Base-by-base conservation (phyloP, 805 yeast genomes). In the Ogataea pini region DNA sequence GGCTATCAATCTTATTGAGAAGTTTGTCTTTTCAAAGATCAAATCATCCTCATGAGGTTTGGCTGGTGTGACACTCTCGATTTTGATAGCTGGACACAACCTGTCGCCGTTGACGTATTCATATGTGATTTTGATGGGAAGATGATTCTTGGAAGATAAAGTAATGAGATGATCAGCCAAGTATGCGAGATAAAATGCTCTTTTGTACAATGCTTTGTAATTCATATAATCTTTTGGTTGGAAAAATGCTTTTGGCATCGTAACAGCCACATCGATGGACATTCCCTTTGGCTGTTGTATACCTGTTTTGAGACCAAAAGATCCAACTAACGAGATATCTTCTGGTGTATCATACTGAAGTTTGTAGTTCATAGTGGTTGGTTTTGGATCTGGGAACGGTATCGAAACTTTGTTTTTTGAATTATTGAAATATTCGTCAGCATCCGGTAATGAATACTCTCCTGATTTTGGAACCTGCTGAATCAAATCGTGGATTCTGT, bases 311-410 rank as follows among this genome's bases (percentile, higher is more conserved):
- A 92, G 72, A 3, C 96, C 94, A 71, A 89, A 92, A 6, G 96
- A 83, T 1, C 99, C 98, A 7, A 89, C 85, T 33, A 94, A 75
- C 7, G 90, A 80, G 12, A 92, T 81, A 55, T 81, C 83, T 47
- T 77, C 78, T 0, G 98, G 99, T 13, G 82, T 72, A 39, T 69
- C 66, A 64, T 80, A 91, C 18, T 80, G 76, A 56, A 92, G 84
- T 53, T 79, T 80, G 68, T 87, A 89, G 59, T 87, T 85, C 39
- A 85, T 75, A 16, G 65, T 52, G 7, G 77, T 67, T 28, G 97
- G 97, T 62, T 84, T 86, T 14, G 97, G 97, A 62, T 91, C 96
- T 10, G 94, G 88, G 68, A 86, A 92, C 28, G 98, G 97, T 14
- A 89, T 80, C 0, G 79, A 69, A 8, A 86, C 77, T 37, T 74